Conservation (phyloP, 1,284 basidiomycete genomes). For the Stereum hirsutum region DNA sequence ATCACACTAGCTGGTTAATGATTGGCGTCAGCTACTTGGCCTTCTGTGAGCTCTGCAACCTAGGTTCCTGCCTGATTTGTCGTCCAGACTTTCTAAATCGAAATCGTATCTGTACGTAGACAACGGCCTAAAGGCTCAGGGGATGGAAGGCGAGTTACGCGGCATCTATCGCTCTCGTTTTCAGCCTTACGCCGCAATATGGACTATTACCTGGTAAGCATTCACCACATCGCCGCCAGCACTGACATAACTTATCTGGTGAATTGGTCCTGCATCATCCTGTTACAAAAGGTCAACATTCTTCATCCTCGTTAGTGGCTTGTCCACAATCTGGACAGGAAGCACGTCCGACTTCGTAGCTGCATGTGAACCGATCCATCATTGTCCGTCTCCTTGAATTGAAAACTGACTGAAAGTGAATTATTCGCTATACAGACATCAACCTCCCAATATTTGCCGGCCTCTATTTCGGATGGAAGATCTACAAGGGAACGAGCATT, state of each 20-base stretch:
- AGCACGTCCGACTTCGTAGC: conserved; percentile 52
- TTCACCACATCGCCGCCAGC: no score
- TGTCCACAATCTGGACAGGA: conserved; percentile 33
- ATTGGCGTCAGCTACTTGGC: conserved; percentile 69
- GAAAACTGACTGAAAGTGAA: no score
- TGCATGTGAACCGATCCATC: no score
- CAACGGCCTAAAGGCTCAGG: conserved; percentile 49
- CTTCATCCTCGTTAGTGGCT: conserved; percentile 32
- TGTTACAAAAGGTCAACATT: no score
- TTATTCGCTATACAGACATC: no score
- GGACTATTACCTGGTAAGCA: conserved; percentile 32
- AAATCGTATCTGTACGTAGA: no score
- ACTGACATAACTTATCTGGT: no score
- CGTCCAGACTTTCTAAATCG: no score
- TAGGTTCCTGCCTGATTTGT: no score
- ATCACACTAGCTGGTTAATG: conserved; percentile 59
- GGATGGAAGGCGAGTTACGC: conserved; percentile 40
- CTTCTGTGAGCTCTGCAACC: no score
- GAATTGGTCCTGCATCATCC: no score
- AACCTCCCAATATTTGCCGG: conserved; percentile 43
- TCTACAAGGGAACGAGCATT: conserved; percentile 43
- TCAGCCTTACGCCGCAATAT: conserved; percentile 28
- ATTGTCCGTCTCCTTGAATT: no score
- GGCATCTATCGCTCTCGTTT: conserved; percentile 44
- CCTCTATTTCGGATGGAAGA: conserved; percentile 43